Evolutionary conservation across 768 basidiomycete species (phyloP), one percentile per base, ranked within the genome.

Genomic region (Clathrus columnatus): DNA sequence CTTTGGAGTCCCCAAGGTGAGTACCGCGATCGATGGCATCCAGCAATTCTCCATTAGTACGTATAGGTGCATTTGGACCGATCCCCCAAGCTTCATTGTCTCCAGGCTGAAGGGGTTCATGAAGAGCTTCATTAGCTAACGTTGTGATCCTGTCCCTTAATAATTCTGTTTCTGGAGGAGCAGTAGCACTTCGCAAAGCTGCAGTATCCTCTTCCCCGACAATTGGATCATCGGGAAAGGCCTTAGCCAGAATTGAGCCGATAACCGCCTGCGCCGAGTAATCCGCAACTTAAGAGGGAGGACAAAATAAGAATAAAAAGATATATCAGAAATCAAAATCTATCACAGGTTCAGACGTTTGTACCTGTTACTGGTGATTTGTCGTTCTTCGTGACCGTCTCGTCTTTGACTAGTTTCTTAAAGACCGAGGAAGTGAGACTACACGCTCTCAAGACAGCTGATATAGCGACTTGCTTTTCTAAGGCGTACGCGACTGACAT

Each of bases 121-220:
- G 74, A 43, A 96, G 73, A 0, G 86, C 81, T 32, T 90, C 87
- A 64, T 90, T 92, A 2, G 92, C 89, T 26, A 99, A 83, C 29
- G 78, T 70, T 43, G 90, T 77, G 57, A 98, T 88, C 43, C 87
- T 79, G 23, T 80, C 73, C 32, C 80, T 65, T 50, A 93, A 69
- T 0, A 61, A 63, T 7, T 58, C 62, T 2, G 72, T 72, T 7
- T 71, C 70, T 43, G 75, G 78, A 41, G 56, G 58, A 0, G 55
- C 54, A 24, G 43, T 21, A 1, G 63, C 67, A 46, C 44, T 27
- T 6, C 87, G 80, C 18, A 98, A 70, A 51, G 91, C 89, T 0
- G 80, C 73, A 0, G 95, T 85, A 67, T 96, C 91, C 69, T 99
- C 95, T 69, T 99, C 96, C 28, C 94, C 96, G 36, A 98, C 85